Percentiles rank a stretch among this genome's conserved stretches.
Conservation (phyloP, 2,329 filamentous ascomycete genomes). For the Aspergillus arachidicola region DNA sequence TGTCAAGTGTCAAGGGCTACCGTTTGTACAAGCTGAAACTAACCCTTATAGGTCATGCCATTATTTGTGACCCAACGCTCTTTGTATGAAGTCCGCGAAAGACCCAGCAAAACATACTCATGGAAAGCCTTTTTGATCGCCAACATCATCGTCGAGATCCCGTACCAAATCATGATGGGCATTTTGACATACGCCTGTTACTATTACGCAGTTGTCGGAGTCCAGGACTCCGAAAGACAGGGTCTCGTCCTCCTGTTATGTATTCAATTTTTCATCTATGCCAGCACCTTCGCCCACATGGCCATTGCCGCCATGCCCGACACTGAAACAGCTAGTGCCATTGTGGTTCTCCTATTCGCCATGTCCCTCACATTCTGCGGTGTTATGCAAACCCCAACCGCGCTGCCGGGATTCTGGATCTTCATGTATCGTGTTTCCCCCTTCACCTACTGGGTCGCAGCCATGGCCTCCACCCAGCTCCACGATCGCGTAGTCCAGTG, state of each 20-base stretch:
- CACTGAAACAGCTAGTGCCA: constrained; percentile 72
- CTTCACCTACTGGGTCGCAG: constrained; percentile 54
- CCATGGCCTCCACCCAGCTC: constrained; percentile 71
- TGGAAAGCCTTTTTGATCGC: constrained; percentile 85
- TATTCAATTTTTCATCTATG: constrained; percentile 75
- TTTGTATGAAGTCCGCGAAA: constrained; percentile 82
- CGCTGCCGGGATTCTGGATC: constrained; percentile 70
- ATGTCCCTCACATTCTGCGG: constrained; percentile 80
- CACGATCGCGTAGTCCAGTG: constrained; percentile 69
- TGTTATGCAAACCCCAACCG: constrained; percentile 66
- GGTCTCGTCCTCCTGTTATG: constrained; percentile 78
- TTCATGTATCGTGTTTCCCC: constrained; percentile 63
- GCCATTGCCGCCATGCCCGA: constrained; percentile 75
- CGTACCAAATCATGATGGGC: constrained; percentile 76
- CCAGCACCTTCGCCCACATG: constrained; percentile 78
- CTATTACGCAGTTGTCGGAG: constrained; percentile 76
- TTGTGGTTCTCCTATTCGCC: constrained; percentile 75
- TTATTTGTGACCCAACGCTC: constrained; percentile 80
- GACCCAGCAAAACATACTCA: constrained; percentile 79
- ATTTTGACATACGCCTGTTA: constrained; percentile 76
- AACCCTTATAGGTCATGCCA: constrained; percentile 60
- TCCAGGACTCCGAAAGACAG: constrained; percentile 67
- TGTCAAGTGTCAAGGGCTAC: background rate
- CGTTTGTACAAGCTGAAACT: background rate
- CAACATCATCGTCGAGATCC: constrained; percentile 81